Evolutionary conservation across 805 yeast genomes (phyloP), one percentile per base, ranked within the genome.

Genomic region (Cyberlindnera suaveolens): DNA sequence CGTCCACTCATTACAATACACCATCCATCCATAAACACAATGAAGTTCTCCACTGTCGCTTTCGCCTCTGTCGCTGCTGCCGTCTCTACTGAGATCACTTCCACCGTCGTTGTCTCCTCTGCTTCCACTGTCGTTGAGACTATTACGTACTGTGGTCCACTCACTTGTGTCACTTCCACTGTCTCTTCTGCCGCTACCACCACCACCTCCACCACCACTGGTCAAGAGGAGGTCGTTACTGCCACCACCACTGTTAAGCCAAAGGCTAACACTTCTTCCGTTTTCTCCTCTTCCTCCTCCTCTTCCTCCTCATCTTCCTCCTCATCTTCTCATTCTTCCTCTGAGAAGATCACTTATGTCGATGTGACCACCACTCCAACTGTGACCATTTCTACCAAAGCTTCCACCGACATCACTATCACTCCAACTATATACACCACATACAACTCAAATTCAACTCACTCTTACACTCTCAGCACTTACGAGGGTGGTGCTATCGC

Each of bases 311-410:
- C 48, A 5, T 26, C 70, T 42, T 70, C 64, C 39, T 66, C 74
- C 44, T 8, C 27, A 5, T 23, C 27, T 10, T 23, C 27, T 23
- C 33, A 13, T 44, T 68, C 78, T 31, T 66, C 70, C 42, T 72
- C 70, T 46, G 70, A 48, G n/a, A 53, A 51, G 42, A 43, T 54
- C 50, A 54, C 72, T 48, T 69, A 74, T 43, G 71, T 74, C 37
- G 58, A 56, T 23, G 60, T 51, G 27, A 61, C 63, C 40, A 58
- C 65, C 20, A 66, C 71, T 15, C 66, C 70, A 39, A 66, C 71
- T 29, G 51, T 64, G 20, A 49, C 58, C 11, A 36, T 47, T 32
- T 69, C 78, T 31, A 65, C 66, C 41, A 72, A 67, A 48, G 69
- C 74, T 51, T 68, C 75, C 30, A 71, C 76, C 31, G 55, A 52